phyloP scores from a whole-genome alignment of 108 stramenopile genomes.

The Nitzschia sp. region DNA sequence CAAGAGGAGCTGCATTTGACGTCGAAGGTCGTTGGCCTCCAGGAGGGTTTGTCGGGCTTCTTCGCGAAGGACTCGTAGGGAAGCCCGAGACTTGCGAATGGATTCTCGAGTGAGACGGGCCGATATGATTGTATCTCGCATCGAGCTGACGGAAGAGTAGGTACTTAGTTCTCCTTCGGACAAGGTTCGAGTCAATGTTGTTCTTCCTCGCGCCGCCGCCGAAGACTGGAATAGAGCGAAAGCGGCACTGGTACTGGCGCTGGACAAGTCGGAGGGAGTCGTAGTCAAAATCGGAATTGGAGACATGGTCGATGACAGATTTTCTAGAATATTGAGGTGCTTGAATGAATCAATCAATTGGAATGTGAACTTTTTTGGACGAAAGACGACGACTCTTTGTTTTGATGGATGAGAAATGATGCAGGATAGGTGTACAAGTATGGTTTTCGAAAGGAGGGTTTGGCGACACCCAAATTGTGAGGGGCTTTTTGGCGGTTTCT shows the following conservation, averaged over 20 bases:
- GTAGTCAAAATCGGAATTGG: too few relatives aligned
- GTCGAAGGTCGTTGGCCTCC: background rate
- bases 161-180: constrained; percentile 4
- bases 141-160: background rate
- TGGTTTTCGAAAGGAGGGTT: background rate
- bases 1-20: constrained; percentile 1
- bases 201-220: too few relatives aligned
- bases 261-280: too few relatives aligned
- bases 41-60: background rate
- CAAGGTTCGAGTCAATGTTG: constrained; percentile 4
- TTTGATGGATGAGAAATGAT: too few relatives aligned
- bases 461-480: background rate
- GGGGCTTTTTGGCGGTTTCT: background rate
- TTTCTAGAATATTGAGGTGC: too few relatives aligned
- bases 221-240: too few relatives aligned
- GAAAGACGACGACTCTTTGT: too few relatives aligned
- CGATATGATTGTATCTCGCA: constrained; percentile 1
- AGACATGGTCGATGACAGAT: too few relatives aligned
- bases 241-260: too few relatives aligned
- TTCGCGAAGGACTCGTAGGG: constrained; percentile 1
- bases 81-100: constrained; percentile 7
- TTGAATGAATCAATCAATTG: too few relatives aligned
- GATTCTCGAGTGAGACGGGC: constrained; percentile 7
- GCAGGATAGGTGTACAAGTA: too few relatives aligned
- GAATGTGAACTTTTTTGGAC: too few relatives aligned